Percentiles rank a stretch among this genome's conserved stretches.
phyloP scores from a whole-genome alignment of 345 rosid species.

The Cardiospermum halicacabum region DNA sequence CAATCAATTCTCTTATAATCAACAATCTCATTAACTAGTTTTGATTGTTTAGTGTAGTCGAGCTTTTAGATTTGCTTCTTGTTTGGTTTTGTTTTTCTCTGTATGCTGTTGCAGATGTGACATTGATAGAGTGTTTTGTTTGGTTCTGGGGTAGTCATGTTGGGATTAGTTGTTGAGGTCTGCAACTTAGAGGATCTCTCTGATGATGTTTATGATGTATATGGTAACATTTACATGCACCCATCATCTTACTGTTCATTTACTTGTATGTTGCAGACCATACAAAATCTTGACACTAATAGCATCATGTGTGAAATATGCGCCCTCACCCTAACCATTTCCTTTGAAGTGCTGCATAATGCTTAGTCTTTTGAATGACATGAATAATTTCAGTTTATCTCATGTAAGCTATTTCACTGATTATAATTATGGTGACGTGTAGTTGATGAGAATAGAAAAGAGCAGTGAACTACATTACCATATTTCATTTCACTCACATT shows the following conservation, averaged over 20 bases:
- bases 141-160: not conserved
- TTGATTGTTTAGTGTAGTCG: not conserved
- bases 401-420: no score
- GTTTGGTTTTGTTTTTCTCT: not conserved
- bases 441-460: no score
- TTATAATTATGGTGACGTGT: no score
- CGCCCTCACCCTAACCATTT: slow-evolving; percentile 72
- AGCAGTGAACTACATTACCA: no score
- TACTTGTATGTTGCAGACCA: slow-evolving; percentile 52
- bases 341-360: not conserved
- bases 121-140: not conserved
- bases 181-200: no score
- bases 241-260: not conserved
- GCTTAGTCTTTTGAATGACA: not conserved
- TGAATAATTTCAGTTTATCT: not conserved
- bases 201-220: not conserved
- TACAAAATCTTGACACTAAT: slow-evolving; percentile 68
- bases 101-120: not conserved
- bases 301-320: slow-evolving; percentile 77
- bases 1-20: no score
- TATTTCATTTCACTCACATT: no score
- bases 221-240: not conserved
- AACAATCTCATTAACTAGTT: no score
- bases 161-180: not conserved
- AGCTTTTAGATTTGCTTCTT: not conserved